Evolutionary conservation across 192 early-diverging fungal species (phyloP), one percentile per base, ranked within the genome.

Genomic region (Gigaspora rosea): DNA sequence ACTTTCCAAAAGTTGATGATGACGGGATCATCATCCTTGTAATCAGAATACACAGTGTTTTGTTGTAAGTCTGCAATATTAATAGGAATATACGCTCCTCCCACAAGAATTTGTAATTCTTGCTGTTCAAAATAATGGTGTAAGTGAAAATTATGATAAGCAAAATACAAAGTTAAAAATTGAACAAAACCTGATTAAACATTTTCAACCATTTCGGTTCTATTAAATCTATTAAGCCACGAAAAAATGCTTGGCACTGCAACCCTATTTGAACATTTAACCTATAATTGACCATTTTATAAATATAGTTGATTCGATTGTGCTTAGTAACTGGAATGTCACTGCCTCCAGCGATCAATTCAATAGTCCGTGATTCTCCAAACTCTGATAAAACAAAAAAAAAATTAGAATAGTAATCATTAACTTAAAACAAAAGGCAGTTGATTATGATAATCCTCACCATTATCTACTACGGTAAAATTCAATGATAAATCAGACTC

Each of bases 21-120:
- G 7, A 92, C 91, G n/a, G 89, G 88, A 77, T 97, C 94, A 8
- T 78, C 75, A 8, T 82, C 81, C 27, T 80, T 82, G 80, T 89
- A 99, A 36, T 92, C 94, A 0, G 85, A 87, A 66, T 95, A 97
- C 0, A 87, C 82, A 0, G 94, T 94, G 77, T 98, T 87, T 47
- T 78, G 75, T 47, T 83, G 85, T 71, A 97, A 84, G 79, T 98
- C 95, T 12, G 80, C 84, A 9, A 98, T 71, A 73, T 96, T 90
- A 54, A 99, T 93, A 4, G 89, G 88, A 5, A 87, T 84, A 8
- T 88, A 83, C 59, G 92, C 86, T 32, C 97, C 97, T 12, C 92
- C 93, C 63, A 99, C 73, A 20, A 99, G 88, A 16, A 93, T 88
- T 70, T 95, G 95, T n/a, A 97, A 85, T 82, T 99, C 97, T 78